Evolutionary conservation across 192 early-diverging fungal genomes (phyloP).

Genomic region (Umbelopsis vinacea): DNA sequence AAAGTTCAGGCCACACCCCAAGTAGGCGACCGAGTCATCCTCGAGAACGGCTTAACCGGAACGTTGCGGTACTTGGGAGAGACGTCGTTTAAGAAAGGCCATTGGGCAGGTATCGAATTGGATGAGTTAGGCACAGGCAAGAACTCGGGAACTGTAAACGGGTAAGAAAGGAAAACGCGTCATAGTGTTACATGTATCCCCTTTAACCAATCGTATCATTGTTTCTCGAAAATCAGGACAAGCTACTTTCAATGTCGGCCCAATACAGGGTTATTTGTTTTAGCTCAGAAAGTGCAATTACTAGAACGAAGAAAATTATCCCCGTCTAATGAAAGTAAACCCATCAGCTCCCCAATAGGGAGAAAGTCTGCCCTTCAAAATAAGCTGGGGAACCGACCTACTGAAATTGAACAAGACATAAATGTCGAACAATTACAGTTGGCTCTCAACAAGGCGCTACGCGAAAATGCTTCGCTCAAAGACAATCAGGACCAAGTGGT

Average conservation of each 20-base stretch:
- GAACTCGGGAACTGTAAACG: conserved; percentile 74
- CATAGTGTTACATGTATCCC: too few relatives aligned
- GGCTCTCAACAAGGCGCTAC: background rate
- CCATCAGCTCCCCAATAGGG: background rate
- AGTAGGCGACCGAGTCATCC: conserved; percentile 6
- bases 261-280: conserved; percentile 34
- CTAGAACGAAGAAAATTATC: conserved; percentile 17
- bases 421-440: background rate
- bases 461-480: conserved; percentile 1
- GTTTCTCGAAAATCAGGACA: background rate
- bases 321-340: background rate
- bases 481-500: conserved; percentile 8
- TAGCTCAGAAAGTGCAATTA: conserved; percentile 26
- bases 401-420: background rate
- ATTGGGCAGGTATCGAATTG: conserved; percentile 81
- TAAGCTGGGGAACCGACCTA: background rate
- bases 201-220: too few relatives aligned
- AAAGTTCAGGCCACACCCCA: conserved; percentile 7
- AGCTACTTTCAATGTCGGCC: conserved; percentile 33
- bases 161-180: conserved; percentile 39
- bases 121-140: conserved; percentile 74
- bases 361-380: background rate
- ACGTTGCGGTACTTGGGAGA: conserved; percentile 73
- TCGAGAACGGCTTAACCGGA: conserved; percentile 40
- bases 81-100: conserved; percentile 71